phyloP scores from a whole-genome alignment of 2,329 filamentous ascomycete species.

The Aphanocladium album region DNA sequence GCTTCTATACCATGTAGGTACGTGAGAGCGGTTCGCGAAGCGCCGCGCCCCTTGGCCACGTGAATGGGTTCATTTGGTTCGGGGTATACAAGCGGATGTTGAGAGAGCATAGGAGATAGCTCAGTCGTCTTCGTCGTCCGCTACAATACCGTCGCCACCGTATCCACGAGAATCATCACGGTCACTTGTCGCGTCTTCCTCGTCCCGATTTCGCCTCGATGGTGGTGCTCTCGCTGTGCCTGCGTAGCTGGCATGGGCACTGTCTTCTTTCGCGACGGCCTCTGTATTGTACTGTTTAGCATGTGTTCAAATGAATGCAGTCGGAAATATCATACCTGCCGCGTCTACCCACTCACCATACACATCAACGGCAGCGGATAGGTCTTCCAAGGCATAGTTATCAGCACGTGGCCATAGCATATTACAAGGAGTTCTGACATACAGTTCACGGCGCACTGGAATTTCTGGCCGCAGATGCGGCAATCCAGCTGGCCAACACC shows the following conservation, averaged over 20 bases:
- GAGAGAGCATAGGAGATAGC: background rate
- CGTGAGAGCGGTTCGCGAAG: background rate
- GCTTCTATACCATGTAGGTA: conserved; percentile 81
- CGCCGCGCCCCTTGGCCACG: background rate
- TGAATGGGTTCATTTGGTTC: background rate
- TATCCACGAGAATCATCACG: conserved; percentile 49
- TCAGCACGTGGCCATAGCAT: conserved; percentile 11
- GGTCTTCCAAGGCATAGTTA: conserved; percentile 49
- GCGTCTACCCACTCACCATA: conserved; percentile 99
- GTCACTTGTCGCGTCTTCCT: conserved; percentile 30
- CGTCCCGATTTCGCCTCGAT: conserved; percentile 17
- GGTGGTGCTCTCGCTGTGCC: conserved; percentile 21
- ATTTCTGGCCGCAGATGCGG: conserved; percentile 89
- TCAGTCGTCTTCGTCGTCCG: conserved; percentile 54
- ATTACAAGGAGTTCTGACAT: conserved; percentile 26
- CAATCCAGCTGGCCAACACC: conserved; percentile 82
- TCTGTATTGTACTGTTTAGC: conserved; percentile 30
- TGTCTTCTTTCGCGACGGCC: conserved; percentile 45
- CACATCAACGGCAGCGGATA: conserved; percentile 88
- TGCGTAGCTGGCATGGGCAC: conserved; percentile 24
- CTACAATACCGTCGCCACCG: conserved; percentile 48
- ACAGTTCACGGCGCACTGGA: conserved; percentile 93
- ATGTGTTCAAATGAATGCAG: background rate
- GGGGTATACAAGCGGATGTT: background rate
- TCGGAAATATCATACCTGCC: conserved; percentile 40